phyloP scores from a whole-genome alignment of 176 grass and related monocot species.

The Hordeum marinum region DNA sequence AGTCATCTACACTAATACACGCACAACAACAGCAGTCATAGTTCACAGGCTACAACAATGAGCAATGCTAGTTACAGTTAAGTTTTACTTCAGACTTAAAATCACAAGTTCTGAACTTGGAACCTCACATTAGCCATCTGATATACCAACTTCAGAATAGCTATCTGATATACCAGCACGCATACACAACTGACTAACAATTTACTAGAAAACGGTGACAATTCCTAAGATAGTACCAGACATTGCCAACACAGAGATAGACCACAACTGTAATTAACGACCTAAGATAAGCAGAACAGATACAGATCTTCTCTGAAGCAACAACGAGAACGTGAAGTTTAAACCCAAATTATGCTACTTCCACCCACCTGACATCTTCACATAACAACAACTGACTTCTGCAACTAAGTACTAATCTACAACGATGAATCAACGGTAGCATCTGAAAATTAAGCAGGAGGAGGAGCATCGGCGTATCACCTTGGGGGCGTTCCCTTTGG shows the following conservation, averaged over 20 bases:
- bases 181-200: not conserved
- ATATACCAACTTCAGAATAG: not conserved
- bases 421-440: not conserved
- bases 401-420: not conserved
- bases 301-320: not conserved
- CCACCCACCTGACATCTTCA: not conserved
- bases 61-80: not conserved
- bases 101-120: not conserved
- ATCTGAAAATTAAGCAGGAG: not conserved
- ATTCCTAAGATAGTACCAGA: not conserved
- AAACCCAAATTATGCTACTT: not conserved
- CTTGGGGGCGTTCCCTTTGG: slow-evolving; percentile 62
- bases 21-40: not conserved
- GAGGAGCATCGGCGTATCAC: slow-evolving; percentile 6
- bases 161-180: not conserved
- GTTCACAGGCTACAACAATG: not conserved
- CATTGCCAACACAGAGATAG: not conserved
- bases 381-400: not conserved
- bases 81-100: not conserved
- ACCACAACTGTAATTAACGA: too few relatives aligned
- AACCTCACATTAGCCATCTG: not conserved
- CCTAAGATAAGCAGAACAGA: not conserved
- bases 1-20: not conserved
- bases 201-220: not conserved
- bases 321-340: not conserved